Conservation (phyloP, 176 grass and related monocot genomes). For the Aegilops longissima region DNA sequence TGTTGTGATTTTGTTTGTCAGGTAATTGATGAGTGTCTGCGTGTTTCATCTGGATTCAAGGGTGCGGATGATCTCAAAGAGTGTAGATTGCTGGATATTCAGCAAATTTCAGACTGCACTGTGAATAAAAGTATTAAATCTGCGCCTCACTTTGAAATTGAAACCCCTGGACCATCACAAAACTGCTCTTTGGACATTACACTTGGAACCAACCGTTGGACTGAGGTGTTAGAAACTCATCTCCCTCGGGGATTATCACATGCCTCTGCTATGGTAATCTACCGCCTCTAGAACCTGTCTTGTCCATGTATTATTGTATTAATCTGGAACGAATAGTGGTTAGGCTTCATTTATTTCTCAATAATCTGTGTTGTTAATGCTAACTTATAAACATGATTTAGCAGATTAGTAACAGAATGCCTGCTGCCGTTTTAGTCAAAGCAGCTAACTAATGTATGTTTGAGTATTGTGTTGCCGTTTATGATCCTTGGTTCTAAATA, state of each 20-base stretch:
- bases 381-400: conserved; percentile 9
- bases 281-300: conserved; percentile 12
- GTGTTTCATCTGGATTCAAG: conserved; percentile 94
- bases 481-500: background rate
- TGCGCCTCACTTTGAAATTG: conserved; percentile 76
- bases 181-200: conserved; percentile 44
- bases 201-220: conserved; percentile 60
- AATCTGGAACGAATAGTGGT: background rate
- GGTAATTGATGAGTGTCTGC: conserved; percentile 90
- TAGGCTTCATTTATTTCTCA: conserved; percentile 14
- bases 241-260: conserved; percentile 56
- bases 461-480: background rate
- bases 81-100: conserved; percentile 79
- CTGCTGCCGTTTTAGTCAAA: background rate
- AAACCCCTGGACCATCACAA: conserved; percentile 41
- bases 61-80: conserved; percentile 85
- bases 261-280: conserved; percentile 71
- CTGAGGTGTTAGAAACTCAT: conserved; percentile 66
- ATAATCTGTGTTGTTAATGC: conserved; percentile 5
- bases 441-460: conserved; percentile 11
- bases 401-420: conserved; percentile 5
- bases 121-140: conserved; percentile 79
- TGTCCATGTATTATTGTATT: conserved; percentile 19
- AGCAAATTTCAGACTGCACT: conserved; percentile 69
- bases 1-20: conserved; percentile 37